Base-by-base conservation (phyloP, 2,329 filamentous ascomycete species). In the Alternaria alternata region DNA sequence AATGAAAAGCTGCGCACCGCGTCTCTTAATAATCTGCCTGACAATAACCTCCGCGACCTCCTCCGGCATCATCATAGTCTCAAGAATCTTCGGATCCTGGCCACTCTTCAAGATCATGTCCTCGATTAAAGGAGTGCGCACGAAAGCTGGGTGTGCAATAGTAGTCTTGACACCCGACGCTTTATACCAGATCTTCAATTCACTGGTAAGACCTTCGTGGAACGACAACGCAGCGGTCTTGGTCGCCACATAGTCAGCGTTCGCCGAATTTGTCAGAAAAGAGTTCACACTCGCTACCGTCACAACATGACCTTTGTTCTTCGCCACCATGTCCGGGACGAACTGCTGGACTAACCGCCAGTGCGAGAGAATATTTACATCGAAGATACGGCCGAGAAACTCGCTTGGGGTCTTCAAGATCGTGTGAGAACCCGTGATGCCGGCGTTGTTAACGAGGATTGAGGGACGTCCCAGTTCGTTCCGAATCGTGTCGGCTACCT, bases 21-120 rank as follows among this genome's bases (percentile, higher is more conserved):
- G 71, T 30, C 47, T 57, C 16, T 75, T 70, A 62, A 80, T 24
- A 20, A 81, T 68, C 64, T 81, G 79, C 61, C 70, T 72, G 4
- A 79, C 75, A 12, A 81, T 74, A 3, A 76, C 72, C 59, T 79
- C 69, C 11, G 73, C 65, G 8, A 80, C 75, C 24, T 70, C 62
- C 56, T 75, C 57, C 1, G 78, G 73, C 16, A 72, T 67, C 39
- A 81, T 68, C 24, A 55, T 41, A 26, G 63, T 64, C 12, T 72
- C 70, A 1, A 69, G 66, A 32, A 68, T 54, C 36, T 59, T 54
- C 16, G 42, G 59, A 38, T 73, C 55, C 20, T 80, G 68, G n/a
- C 71, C 56, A 8, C 65, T 56, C n/a, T 69, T 65, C 59, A 68
- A 68, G n/a, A 69, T 59, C 12, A 14, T 20, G 28, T 59, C 26